phyloP scores from a whole-genome alignment of 768 basidiomycete species.

The Coprinopsis marcescibilis region DNA sequence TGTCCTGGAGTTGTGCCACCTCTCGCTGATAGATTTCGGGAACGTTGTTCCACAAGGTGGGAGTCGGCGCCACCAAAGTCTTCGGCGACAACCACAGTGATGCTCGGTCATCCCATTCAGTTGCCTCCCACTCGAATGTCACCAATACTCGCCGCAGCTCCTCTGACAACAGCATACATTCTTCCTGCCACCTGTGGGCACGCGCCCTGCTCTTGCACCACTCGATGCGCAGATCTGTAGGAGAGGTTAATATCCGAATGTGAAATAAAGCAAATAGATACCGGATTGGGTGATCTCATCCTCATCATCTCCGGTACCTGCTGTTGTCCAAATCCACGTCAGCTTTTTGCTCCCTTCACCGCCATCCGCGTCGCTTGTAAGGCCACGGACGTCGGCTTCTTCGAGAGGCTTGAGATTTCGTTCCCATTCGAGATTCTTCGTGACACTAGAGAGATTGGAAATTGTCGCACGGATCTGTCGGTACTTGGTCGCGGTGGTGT shows the following conservation, averaged over 20 bases:
- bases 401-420: slow-evolving; percentile 9
- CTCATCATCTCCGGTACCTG: slow-evolving; percentile 4
- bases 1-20: neutral
- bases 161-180: slow-evolving; percentile 26
- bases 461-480: slow-evolving; percentile 7
- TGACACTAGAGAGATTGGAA: neutral
- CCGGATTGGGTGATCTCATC: slow-evolving; percentile 12
- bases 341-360: slow-evolving; percentile 16
- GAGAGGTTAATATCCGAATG: neutral
- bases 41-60: neutral
- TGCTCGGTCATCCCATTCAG: slow-evolving; percentile 13
- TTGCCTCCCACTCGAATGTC: slow-evolving; percentile 15
- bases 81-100: neutral
- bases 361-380: slow-evolving; percentile 13
- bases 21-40: neutral
- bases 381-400: slow-evolving; percentile 13
- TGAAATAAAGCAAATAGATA: neutral
- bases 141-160: slow-evolving; percentile 26
- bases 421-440: slow-evolving; percentile 9
- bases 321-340: slow-evolving; percentile 21
- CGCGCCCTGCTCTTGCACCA: slow-evolving; percentile 26
- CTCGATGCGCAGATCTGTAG: slow-evolving; percentile 21
- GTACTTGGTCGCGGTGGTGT: slow-evolving; percentile 14
- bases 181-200: slow-evolving; percentile 28
- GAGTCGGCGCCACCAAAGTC: neutral